phyloP scores from a whole-genome alignment of 495 filamentous ascomycete genomes.

The Cladorrhinum samala region DNA sequence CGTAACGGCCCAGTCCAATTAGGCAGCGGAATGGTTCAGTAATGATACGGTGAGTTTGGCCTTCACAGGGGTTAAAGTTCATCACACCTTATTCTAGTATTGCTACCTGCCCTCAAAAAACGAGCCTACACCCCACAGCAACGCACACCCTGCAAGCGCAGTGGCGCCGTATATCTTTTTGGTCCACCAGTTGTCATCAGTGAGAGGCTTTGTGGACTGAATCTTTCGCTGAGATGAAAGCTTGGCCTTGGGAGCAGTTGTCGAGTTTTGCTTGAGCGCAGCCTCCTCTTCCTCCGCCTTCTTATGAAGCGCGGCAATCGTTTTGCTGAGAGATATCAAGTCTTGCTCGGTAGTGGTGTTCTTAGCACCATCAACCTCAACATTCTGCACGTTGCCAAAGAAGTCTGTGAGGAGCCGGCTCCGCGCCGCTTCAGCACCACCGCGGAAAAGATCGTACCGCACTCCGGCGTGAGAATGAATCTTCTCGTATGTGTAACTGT shows the following conservation, averaged over 20 bases:
- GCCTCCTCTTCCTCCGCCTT: conserved; percentile 42
- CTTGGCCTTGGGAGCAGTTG: conserved; percentile 30
- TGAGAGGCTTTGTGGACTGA: conserved; percentile 54
- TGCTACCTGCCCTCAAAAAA: conserved; percentile 32
- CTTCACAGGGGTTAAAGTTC: no score
- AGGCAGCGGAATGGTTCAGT: no score
- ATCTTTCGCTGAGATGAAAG: conserved; percentile 31
- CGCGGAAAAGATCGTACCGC: conserved; percentile 84
- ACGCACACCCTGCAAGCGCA: conserved; percentile 58
- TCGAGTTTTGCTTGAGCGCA: conserved; percentile 22
- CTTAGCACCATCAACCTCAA: conserved; percentile 67
- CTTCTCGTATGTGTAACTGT: conserved; percentile 89
- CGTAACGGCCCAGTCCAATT: no score
- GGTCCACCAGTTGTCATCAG: conserved; percentile 60
- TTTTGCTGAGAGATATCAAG: background rate
- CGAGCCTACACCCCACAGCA: conserved; percentile 62
- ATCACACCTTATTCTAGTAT: no score
- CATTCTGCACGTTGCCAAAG: conserved; percentile 96
- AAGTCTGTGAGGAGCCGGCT: conserved; percentile 85
- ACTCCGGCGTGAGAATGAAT: conserved; percentile 92
- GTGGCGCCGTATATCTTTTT: conserved; percentile 63
- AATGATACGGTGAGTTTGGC: no score
- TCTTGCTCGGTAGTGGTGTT: conserved; percentile 66
- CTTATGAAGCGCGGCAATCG: conserved; percentile 42
- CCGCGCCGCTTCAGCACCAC: conserved; percentile 65